Evolutionary conservation across 257 asterid genomes (phyloP).

Genomic region (Apocynum venetum): DNA sequence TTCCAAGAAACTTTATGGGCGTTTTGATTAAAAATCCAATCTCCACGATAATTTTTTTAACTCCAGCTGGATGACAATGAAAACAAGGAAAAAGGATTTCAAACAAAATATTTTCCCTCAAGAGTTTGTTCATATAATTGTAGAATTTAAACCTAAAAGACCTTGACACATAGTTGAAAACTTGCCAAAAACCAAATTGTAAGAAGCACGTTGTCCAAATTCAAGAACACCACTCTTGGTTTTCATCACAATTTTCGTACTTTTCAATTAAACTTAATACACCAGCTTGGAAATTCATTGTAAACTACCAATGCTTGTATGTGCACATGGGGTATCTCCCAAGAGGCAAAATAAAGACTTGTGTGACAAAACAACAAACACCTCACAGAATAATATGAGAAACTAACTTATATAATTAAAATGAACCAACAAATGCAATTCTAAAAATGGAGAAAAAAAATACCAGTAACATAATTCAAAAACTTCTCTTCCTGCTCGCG

Average conservation of each 20-base stretch:
- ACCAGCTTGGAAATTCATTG: background rate
- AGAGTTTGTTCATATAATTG: background rate
- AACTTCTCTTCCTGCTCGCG: conserved; percentile 71
- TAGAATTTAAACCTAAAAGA: background rate
- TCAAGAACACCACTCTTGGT: background rate
- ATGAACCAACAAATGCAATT: background rate
- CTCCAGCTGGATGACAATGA: background rate
- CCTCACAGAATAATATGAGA: background rate
- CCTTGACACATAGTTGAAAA: background rate
- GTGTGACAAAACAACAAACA: background rate
- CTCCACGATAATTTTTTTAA: background rate
- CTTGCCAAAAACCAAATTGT: background rate
- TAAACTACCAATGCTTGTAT: background rate
- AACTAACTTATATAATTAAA: background rate
- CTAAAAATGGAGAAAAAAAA: background rate
- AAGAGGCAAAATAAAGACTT: background rate
- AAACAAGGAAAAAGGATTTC: background rate
- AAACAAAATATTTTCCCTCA: background rate
- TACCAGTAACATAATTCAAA: conserved; percentile 54
- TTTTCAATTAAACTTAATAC: background rate
- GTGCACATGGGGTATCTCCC: background rate
- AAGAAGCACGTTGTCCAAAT: background rate
- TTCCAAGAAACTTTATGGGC: background rate
- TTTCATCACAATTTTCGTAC: background rate
- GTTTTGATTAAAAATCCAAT: background rate